phyloP scores from a whole-genome alignment of 371 early-diverging fungal genomes.

The Rhizopus stolonifer region DNA sequence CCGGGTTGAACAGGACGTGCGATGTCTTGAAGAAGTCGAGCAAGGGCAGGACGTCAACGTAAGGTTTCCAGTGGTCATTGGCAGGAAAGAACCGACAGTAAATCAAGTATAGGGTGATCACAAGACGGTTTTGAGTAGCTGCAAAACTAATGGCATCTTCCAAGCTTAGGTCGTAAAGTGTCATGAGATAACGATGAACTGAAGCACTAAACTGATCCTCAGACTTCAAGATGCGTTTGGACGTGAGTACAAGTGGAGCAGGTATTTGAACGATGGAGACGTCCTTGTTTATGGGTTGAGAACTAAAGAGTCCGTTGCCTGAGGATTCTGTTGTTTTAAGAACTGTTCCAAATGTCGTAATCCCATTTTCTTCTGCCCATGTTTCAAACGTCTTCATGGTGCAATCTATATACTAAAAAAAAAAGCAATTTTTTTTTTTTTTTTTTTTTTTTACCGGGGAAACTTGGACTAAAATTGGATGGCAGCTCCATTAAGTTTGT shows the following conservation, averaged over 20 bases:
- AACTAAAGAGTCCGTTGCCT: slow-evolving; percentile 22
- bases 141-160: not conserved
- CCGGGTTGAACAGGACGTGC: slow-evolving; percentile 21
- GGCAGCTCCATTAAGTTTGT: no score
- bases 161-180: not conserved
- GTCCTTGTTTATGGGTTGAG: not conserved
- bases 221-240: slow-evolving; percentile 6
- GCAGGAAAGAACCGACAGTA: slow-evolving; percentile 30
- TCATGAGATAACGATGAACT: slow-evolving; percentile 6
- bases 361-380: slow-evolving; percentile 34
- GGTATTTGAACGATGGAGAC: slow-evolving; percentile 37
- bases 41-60: slow-evolving; percentile 44
- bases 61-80: slow-evolving; percentile 42
- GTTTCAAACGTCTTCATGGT: slow-evolving; percentile 16
- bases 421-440: not conserved
- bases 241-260: slow-evolving; percentile 26
- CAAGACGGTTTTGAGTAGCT: slow-evolving; percentile 21
- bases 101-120: slow-evolving; percentile 44
- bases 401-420: not conserved
- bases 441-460: not conserved
- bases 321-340: slow-evolving; percentile 17
- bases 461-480: no score
- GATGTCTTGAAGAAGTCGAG: slow-evolving; percentile 14
- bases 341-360: not conserved
- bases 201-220: not conserved